Evolutionary conservation across 352 stramenopile genomes (phyloP).

Genomic region (Pythium biforme): DNA sequence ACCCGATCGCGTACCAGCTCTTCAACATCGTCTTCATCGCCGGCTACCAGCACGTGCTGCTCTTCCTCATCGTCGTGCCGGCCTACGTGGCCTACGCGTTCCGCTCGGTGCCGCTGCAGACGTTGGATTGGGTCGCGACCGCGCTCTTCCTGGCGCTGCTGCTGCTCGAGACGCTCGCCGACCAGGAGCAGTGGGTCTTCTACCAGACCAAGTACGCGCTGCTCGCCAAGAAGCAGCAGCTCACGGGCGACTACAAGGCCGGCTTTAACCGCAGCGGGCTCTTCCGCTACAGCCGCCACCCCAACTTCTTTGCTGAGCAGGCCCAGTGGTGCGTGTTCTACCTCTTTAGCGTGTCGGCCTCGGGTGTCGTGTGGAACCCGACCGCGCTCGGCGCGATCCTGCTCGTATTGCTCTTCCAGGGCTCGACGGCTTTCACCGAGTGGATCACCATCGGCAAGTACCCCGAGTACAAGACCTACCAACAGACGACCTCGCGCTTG

Average conservation of each 20-base stretch:
- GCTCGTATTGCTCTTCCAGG: slow-evolving; percentile 88
- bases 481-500: slow-evolving; percentile 63
- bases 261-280: slow-evolving; percentile 87
- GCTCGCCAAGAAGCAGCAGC: slow-evolving; percentile 48
- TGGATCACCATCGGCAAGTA: slow-evolving; percentile 89
- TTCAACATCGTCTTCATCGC: slow-evolving; percentile 93
- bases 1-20: slow-evolving; percentile 82
- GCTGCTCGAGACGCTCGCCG: slow-evolving; percentile 80
- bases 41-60: slow-evolving; percentile 86
- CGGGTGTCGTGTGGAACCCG: slow-evolving; percentile 59
- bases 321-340: slow-evolving; percentile 91
- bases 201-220: slow-evolving; percentile 86
- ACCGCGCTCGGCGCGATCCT: slow-evolving; percentile 75
- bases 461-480: slow-evolving; percentile 86
- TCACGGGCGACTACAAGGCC: slow-evolving; percentile 63
- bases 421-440: slow-evolving; percentile 89
- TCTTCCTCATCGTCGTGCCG: slow-evolving; percentile 78
- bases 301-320: slow-evolving; percentile 93
- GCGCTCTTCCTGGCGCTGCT: slow-evolving; percentile 71
- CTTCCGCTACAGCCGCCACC: slow-evolving; percentile 91
- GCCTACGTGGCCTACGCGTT: slow-evolving; percentile 62
- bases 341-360: slow-evolving; percentile 80
- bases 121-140: slow-evolving; percentile 60
- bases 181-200: slow-evolving; percentile 92
- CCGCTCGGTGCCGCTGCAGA: slow-evolving; percentile 47